Evolutionary conservation across 163 green algal genomes (phyloP).

Genomic region (Scenedesmus sp.): DNA sequence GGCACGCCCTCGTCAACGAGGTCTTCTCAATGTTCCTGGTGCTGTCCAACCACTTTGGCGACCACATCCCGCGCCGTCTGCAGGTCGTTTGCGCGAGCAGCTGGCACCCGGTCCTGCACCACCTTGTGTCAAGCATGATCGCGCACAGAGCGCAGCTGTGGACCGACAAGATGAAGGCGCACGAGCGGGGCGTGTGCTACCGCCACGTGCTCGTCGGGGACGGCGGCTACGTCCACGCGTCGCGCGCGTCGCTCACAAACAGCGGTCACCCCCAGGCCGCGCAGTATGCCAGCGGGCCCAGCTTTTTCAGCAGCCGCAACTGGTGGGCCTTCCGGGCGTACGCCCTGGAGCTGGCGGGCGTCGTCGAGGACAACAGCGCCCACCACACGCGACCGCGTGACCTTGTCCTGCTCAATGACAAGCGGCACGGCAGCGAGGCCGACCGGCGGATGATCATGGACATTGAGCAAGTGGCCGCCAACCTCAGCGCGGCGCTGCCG

Average conservation of each 20-base stretch:
- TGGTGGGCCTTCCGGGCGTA: constrained; percentile 9
- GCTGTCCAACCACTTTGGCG: constrained; percentile 4
- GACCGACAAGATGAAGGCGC: not conserved
- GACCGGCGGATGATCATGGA: constrained; percentile 20
- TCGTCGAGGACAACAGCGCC: not conserved
- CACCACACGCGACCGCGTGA: not conserved
- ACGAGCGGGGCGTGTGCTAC: constrained; percentile 7
- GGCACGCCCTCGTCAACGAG: constrained; percentile 28
- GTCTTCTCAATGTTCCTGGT: constrained; percentile 24
- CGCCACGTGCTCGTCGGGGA: constrained; percentile 7
- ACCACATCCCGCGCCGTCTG: not conserved
- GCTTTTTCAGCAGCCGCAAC: constrained; percentile 36
- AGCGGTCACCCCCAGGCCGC: not conserved
- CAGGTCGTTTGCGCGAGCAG: not conserved
- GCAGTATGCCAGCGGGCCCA: not conserved
- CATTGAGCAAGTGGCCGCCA: not conserved
- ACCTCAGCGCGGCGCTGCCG: constrained; percentile 14
- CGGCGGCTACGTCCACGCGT: not conserved
- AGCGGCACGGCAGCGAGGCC: not conserved
- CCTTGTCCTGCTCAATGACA: constrained; percentile 10
- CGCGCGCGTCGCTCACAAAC: constrained; percentile 1
- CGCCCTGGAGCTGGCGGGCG: not conserved
- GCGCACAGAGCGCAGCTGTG: not conserved
- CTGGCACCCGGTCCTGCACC: not conserved
- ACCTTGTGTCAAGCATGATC: not conserved